Percentiles rank a stretch among this genome's conserved stretches.
Conservation (phyloP, 148 eudicot genomes). For the Persicaria tinctoria region DNA sequence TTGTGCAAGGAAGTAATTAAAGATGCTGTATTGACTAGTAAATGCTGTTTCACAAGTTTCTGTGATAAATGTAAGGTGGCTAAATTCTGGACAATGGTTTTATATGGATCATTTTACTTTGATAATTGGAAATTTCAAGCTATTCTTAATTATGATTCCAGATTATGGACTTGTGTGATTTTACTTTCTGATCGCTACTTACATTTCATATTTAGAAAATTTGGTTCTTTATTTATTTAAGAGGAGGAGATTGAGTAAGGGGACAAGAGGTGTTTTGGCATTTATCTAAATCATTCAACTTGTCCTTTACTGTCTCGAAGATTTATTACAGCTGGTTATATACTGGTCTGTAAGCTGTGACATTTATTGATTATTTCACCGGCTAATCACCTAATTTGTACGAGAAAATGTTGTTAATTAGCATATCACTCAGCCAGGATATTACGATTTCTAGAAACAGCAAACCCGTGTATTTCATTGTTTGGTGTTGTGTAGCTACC, state of each 20-base stretch:
- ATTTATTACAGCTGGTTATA: background rate
- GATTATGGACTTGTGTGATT: background rate
- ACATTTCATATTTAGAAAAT: background rate
- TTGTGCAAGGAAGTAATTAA: slow-evolving; percentile 93
- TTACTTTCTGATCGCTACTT: background rate
- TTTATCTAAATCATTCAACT: background rate
- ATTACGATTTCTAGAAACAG: background rate
- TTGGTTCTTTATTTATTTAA: background rate
- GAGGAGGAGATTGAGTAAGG: background rate
- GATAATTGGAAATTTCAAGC: background rate
- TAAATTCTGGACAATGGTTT: background rate
- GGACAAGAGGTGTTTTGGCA: background rate
- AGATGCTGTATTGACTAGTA: slow-evolving; percentile 89
- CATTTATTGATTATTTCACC: background rate
- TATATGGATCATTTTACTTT: background rate
- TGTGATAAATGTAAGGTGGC: slow-evolving; percentile 81
- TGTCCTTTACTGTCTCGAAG: background rate
- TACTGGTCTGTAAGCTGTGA: background rate
- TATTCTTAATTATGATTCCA: background rate
- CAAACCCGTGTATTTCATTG: background rate
- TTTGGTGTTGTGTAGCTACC: too few species aligned
- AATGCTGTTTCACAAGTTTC: slow-evolving; percentile 78
- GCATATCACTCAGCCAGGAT: background rate
- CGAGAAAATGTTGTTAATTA: background rate
- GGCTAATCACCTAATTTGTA: background rate